Base-by-base conservation (phyloP, 140 eudicot genomes). In the Senecio squalidus region DNA sequence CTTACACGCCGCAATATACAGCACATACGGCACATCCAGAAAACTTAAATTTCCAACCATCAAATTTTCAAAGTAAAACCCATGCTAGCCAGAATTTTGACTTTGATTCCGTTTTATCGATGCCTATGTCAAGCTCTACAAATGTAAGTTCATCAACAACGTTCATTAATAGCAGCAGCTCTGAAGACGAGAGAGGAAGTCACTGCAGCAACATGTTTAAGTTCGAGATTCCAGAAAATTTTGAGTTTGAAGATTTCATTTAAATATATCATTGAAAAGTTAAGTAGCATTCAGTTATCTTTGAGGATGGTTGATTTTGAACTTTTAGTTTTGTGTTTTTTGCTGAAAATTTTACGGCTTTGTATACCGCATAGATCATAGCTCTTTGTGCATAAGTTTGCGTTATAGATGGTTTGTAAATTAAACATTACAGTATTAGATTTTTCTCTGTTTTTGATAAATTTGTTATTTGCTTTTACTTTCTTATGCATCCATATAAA, bases 161-260 rank as follows among this genome's bases (percentile, higher is more conserved):
- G 13, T 53, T 69, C 36, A 62, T 70, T 48, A 70, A 73, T 62
- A 67, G 60, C 52, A 26, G 55, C 64, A 79, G 69, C 54, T 49
- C 62, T 6, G 85, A 72, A 47, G 83, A 73, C 38, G 94, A 78
- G 65, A 81, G 44, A 52, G 81, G 78, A 27, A 77, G 84, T 63
- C 61, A 76, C 53, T 64, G 74, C 74, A 74, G 77, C 63, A 66
- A 74, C 28, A 28, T 82, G 76, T 67, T 78, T n/a, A 76, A 60
- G 72, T 85, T 82, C 43, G 84, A 85, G 52, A 79, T 79, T 30
- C 85, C 74, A 3, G 87, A 76, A 49, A 64, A 84, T 50, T 76
- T 76, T 9, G 71, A 78, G 64, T 78, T 80, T 49, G 78, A 82
- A 45, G 78, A 82, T 64, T 79, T 82, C 40, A 71, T 84, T 76